phyloP scores from a whole-genome alignment of 352 stramenopile genomes.

The Pythium scleroteichum region DNA sequence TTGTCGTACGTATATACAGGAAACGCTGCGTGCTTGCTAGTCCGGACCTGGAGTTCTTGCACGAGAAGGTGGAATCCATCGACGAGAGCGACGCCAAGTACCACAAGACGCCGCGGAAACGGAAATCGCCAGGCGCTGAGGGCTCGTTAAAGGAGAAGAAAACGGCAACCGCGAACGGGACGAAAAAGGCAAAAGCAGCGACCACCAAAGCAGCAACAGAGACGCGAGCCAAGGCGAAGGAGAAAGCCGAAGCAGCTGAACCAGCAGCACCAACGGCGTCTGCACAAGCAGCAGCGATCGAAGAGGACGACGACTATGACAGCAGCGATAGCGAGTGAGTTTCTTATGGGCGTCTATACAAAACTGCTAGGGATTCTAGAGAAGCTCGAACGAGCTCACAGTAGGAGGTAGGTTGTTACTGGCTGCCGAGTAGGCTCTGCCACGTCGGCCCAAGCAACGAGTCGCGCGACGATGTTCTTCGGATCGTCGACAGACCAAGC shows the following conservation, averaged over 20 bases:
- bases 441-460: conserved; percentile 70
- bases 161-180: background rate
- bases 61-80: conserved; percentile 52
- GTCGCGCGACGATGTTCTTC: conserved; percentile 67
- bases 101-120: conserved; percentile 37
- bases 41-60: conserved; percentile 50
- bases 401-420: background rate
- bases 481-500: conserved; percentile 32
- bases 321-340: conserved; percentile 65
- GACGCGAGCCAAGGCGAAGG: background rate
- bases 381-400: background rate
- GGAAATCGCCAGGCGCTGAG: conserved; percentile 4
- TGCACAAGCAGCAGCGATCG: conserved; percentile 32
- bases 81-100: conserved; percentile 67
- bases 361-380: conserved; percentile 1
- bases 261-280: background rate
- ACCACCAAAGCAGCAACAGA: background rate
- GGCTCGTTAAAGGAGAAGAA: conserved; percentile 6
- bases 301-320: conserved; percentile 77
- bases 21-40: conserved; percentile 54
- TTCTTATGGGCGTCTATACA: background rate
- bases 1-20: too few species aligned
- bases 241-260: background rate
- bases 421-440: conserved; percentile 44
- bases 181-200: conserved; percentile 4